phyloP scores from a whole-genome alignment of 2,329 filamentous ascomycete genomes.

The Aspergillus neotritici region DNA sequence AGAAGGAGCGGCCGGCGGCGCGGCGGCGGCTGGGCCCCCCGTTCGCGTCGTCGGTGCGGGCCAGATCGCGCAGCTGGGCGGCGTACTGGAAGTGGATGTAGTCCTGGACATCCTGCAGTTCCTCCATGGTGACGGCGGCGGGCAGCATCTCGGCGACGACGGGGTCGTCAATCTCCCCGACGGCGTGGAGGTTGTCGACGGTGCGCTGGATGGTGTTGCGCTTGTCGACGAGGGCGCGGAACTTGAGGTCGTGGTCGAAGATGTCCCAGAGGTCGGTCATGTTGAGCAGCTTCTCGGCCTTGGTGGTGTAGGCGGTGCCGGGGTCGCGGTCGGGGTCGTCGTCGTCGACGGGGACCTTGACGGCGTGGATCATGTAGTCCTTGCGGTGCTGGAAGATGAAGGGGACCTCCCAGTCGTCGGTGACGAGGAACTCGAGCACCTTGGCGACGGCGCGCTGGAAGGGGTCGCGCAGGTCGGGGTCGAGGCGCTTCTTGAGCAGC shows the following conservation, averaged over 20 bases:
- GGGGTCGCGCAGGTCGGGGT: slow-evolving; percentile 66
- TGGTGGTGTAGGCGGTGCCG: slow-evolving; percentile 62
- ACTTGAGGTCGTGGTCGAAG: slow-evolving; percentile 90
- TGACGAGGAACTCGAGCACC: slow-evolving; percentile 89
- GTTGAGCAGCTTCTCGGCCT: slow-evolving; percentile 79
- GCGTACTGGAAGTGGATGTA: slow-evolving; percentile 94
- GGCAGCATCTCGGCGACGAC: slow-evolving; percentile 79
- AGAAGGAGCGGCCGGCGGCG: slow-evolving; percentile 72
- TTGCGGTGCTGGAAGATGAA: slow-evolving; percentile 98
- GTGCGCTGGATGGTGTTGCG: slow-evolving; percentile 76
- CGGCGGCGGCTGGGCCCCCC: slow-evolving; percentile 69
- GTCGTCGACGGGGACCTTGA: slow-evolving; percentile 59
- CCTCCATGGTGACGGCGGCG: slow-evolving; percentile 79
- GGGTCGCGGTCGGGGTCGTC: slow-evolving; percentile 63
- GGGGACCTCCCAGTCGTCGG: slow-evolving; percentile 90
- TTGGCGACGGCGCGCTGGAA: slow-evolving; percentile 87
- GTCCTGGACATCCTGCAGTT: slow-evolving; percentile 92
- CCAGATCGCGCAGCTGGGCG: slow-evolving; percentile 73
- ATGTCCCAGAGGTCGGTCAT: slow-evolving; percentile 95
- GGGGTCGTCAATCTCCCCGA: slow-evolving; percentile 63
- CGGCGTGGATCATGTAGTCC: slow-evolving; percentile 90
- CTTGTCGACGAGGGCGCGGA: slow-evolving; percentile 86
- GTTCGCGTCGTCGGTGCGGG: slow-evolving; percentile 56
- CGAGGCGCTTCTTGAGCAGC: slow-evolving; percentile 77
- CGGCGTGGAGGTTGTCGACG: slow-evolving; percentile 64